These are phyloP conservation scores for Sporothrix phasma DNA, from an alignment of 2,329 filamentous ascomycete species.

Conservation along the genomic window DNA sequence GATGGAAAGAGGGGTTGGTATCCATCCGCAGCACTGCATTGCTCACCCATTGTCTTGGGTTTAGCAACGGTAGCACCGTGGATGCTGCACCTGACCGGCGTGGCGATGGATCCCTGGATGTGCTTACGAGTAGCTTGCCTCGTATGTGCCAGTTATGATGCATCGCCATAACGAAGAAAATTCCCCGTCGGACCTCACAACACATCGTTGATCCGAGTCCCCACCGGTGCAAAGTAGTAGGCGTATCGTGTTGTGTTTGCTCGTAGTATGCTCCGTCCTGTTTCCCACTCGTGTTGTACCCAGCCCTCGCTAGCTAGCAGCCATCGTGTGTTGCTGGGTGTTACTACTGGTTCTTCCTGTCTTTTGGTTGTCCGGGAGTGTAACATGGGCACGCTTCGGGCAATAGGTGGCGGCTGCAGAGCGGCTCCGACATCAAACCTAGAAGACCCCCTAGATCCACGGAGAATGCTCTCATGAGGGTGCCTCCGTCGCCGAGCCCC, in stretches of 20 bases:
- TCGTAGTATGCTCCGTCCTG: not conserved
- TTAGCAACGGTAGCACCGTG: too few relatives aligned
- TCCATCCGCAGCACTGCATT: conserved; percentile 4
- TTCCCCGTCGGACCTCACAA: not conserved
- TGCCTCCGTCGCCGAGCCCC: not conserved
- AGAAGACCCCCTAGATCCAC: not conserved
- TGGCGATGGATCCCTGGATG: not conserved
- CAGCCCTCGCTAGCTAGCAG: too few relatives aligned
- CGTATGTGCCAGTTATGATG: not conserved
- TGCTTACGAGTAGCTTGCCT: conserved; percentile 1
- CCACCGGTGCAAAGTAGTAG: not conserved
- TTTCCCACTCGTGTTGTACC: too few relatives aligned
- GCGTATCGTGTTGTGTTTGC: not conserved
- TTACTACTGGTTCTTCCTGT: not conserved
- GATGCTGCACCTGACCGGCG: not conserved
- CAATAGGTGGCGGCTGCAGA: conserved; percentile 13
- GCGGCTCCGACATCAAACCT: conserved; percentile 13
- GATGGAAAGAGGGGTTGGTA: not conserved
- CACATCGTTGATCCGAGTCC: not conserved
- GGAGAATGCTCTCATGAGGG: not conserved
- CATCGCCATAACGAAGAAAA: too few relatives aligned
- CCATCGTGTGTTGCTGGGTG: not conserved
- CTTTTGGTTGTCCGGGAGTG: not conserved
- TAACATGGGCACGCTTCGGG: conserved; percentile 1
- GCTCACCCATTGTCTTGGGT: too few relatives aligned